Evolutionary conservation across 345 rosid species (phyloP), one percentile per base, ranked within the genome.

Genomic region (Camelina neglecta): DNA sequence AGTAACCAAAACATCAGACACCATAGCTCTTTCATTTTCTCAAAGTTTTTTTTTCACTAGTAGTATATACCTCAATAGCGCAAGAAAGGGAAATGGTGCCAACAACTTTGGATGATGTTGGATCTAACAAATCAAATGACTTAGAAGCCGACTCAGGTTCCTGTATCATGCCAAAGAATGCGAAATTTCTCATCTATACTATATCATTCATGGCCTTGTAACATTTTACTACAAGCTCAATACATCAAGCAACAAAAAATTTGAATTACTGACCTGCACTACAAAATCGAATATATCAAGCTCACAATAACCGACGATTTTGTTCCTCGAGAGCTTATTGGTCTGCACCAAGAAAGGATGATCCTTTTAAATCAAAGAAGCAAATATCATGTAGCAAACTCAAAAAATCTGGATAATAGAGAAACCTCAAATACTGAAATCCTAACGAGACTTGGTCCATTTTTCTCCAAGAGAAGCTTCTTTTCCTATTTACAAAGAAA

Each of bases 361-460:
- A 8, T 66, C 44, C 57, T 31, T 38, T 44, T 3, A 41, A 21
- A 12, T 8, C 15, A 53, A 64, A 47, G 4, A 12, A 13, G 18
- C 56, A 23, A 23, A 35, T 3, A 45, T 3, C 53, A 49, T 18
- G 13, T 18, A 31, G 5, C 16, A 60, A 41, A 53, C 75, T 44
- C 29, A 26, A 12, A 38, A 24, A 62, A 61, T 36, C 16, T 10
- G 7, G 6, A 33, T 39, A n/a, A 39, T 10, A 71, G 11, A 3
- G 5, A 72, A 69, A 92, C 98, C 96, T 94, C 96, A 74, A 83
- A 86, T 15, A 94, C 88, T 6, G 97, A 94, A 76, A 94, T 79
- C 75, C 97, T 89, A 33, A 86, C 95, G 79, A 90, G 78, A 79
- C 80, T 89, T 74, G 98, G 91, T 42, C 96, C 97, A 76, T 85